A percentile compares a stretch with the other conserved stretches of the same genome.
These are phyloP conservation scores for Aurantiochytrium sp. DNA, from an alignment of 108 stramenopile genomes.

Conservation along the genomic window DNA sequence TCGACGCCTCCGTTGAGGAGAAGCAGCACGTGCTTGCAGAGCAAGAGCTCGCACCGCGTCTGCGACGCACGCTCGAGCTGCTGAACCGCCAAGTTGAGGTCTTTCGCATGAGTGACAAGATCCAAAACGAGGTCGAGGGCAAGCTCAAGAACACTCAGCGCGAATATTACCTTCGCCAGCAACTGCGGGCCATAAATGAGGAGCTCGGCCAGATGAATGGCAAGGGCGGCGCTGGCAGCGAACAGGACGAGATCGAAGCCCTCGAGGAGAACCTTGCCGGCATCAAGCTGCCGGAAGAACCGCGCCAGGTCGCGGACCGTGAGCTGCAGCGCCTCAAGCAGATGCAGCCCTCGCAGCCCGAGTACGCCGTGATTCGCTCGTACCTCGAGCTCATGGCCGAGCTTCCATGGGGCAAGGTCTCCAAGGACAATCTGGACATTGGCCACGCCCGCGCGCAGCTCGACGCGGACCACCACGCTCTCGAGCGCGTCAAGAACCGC, in stretches of 20 bases:
- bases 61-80: slow-evolving; percentile 77
- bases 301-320: slow-evolving; percentile 60
- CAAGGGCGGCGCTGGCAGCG: slow-evolving; percentile 77
- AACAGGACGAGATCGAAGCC: slow-evolving; percentile 70
- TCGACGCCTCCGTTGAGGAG: slow-evolving; percentile 67
- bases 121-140: slow-evolving; percentile 84
- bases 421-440: slow-evolving; percentile 77
- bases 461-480: slow-evolving; percentile 86
- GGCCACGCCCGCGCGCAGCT: slow-evolving; percentile 57
- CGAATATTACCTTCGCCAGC: slow-evolving; percentile 83
- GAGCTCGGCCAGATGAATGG: slow-evolving; percentile 91
- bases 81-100: slow-evolving; percentile 78
- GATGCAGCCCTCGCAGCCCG: slow-evolving; percentile 83
- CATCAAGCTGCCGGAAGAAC: slow-evolving; percentile 62
- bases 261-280: slow-evolving; percentile 29
- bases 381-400: slow-evolving; percentile 90
- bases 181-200: slow-evolving; percentile 91
- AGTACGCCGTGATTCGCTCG: slow-evolving; percentile 82
- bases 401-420: slow-evolving; percentile 77
- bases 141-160: slow-evolving; percentile 82
- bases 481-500: slow-evolving; percentile 86
- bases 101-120: slow-evolving; percentile 78
- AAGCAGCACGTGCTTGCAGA: slow-evolving; percentile 82
- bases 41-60: slow-evolving; percentile 70
- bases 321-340: slow-evolving; percentile 82